Evolutionary conservation across 257 asterid genomes (phyloP).

Genomic region (Datura wrightii): DNA sequence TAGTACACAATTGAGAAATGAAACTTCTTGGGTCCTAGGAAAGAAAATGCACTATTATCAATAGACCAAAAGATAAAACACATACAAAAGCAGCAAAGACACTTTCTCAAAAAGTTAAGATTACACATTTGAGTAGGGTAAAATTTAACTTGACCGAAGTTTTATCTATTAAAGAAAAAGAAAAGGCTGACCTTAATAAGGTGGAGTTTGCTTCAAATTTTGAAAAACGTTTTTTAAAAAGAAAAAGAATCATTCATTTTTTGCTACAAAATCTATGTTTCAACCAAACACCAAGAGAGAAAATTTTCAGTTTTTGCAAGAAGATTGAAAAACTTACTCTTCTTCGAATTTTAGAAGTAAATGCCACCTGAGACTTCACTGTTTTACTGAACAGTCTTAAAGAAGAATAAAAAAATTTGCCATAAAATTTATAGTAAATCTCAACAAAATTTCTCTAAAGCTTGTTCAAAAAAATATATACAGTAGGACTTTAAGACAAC

Average conservation of each 20-base stretch:
- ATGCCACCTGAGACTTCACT: background rate
- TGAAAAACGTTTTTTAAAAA: background rate
- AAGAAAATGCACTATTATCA: slow-evolving; percentile 6
- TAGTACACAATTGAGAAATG: background rate
- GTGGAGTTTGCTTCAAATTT: background rate
- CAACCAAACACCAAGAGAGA: background rate
- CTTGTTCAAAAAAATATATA: no score
- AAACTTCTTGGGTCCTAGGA: background rate
- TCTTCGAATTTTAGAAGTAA: background rate
- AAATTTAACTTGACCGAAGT: background rate
- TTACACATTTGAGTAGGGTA: background rate
- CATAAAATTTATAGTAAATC: no score
- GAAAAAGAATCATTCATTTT: background rate
- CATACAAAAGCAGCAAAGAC: background rate
- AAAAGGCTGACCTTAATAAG: background rate
- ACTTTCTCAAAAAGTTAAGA: background rate
- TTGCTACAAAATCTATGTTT: background rate
- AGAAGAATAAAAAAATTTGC: no score
- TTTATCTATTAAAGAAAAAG: background rate
- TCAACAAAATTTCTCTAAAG: no score
- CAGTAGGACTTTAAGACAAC: no score
- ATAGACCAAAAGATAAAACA: background rate
- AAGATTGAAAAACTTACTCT: background rate
- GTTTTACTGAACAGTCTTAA: no score
- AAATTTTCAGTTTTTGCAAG: background rate